Evolutionary conservation across 805 yeast genomes (phyloP), one percentile per base, ranked within the genome.

Genomic region (Candida jianshihensis): DNA sequence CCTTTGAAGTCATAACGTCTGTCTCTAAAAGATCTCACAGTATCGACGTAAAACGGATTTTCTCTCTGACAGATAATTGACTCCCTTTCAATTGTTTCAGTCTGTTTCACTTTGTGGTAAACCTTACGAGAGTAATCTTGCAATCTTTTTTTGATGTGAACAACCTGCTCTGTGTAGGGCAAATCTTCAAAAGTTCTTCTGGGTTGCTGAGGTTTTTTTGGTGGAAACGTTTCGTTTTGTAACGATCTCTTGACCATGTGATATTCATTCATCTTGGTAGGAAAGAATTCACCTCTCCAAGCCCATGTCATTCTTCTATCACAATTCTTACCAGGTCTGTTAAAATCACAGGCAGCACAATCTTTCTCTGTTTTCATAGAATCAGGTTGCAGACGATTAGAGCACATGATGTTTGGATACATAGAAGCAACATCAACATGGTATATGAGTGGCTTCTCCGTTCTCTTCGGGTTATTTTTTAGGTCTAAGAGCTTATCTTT

Each of bases 351-450:
- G 29, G 94, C 78, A 0, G 98, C 97, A 63, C 98, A 94, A 52
- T 88, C 96, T 48, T 85, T 85, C 53, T 90, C 97, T 0, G 81
- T 66, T 47, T 92, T 89, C 87, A 92, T 90, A 4, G 97, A 89
- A 60, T 92, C 99, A 0, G 99, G 99, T 57, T 92, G 99, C 36
- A 92, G 68, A 54, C 99, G 76, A 61, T 92, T 92, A 0, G 97
- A 84, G 6, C 96, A 87, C 97, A 92, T 92, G 56, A 92, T 92
- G 54, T 92, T 92, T 6, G 99, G 99, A 54, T 92, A 92, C 99
- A 92, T 92, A 1, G 98, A 92, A 1, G 99, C 97, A 34, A 92
- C 99, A 66, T 92, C 99, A 26, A 94, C 96, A 54, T 92, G 99
- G 51, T 94, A 92, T 44, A 92, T 92, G 32, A 85, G 65, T 0